These are phyloP conservation scores for Vanrija humicola DNA, from an alignment of 1,284 basidiomycete genomes.

Conservation along the genomic window DNA sequence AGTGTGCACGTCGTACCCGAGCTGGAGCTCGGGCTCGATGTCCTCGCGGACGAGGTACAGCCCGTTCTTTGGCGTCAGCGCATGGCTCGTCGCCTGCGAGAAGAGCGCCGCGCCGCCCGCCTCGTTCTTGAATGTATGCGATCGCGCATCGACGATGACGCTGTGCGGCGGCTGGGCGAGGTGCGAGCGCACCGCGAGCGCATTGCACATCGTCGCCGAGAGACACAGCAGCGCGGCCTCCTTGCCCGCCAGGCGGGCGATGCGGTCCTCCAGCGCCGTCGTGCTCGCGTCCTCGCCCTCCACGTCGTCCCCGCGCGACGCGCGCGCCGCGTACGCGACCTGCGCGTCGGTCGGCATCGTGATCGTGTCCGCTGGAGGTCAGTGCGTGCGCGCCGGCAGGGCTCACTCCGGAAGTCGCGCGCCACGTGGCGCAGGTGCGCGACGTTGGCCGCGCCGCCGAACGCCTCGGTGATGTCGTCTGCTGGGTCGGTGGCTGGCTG, in stretches of 20 bases:
- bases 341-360: constrained; percentile 52
- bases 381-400: background rate
- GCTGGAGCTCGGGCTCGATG: constrained; percentile 66
- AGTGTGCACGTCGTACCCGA: constrained; percentile 68
- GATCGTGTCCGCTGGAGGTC: constrained; percentile 51
- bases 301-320: constrained; percentile 56
- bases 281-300: constrained; percentile 55
- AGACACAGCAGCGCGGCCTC: constrained; percentile 74
- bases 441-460: constrained; percentile 48
- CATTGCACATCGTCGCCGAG: constrained; percentile 92
- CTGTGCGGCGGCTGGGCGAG: constrained; percentile 82
- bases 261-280: constrained; percentile 68
- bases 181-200: constrained; percentile 74
- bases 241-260: constrained; percentile 73
- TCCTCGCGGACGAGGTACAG: constrained; percentile 73
- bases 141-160: constrained; percentile 72
- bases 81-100: constrained; percentile 69
- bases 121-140: constrained; percentile 63
- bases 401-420: constrained; percentile 51
- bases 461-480: constrained; percentile 30
- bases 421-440: constrained; percentile 33
- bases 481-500: no score
- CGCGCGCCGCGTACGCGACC: constrained; percentile 50
- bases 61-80: constrained; percentile 40
- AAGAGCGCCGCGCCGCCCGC: constrained; percentile 85